Evolutionary conservation across 768 basidiomycete species (phyloP).

Genomic region (Tylopilus plumbeoviolaceoides): DNA sequence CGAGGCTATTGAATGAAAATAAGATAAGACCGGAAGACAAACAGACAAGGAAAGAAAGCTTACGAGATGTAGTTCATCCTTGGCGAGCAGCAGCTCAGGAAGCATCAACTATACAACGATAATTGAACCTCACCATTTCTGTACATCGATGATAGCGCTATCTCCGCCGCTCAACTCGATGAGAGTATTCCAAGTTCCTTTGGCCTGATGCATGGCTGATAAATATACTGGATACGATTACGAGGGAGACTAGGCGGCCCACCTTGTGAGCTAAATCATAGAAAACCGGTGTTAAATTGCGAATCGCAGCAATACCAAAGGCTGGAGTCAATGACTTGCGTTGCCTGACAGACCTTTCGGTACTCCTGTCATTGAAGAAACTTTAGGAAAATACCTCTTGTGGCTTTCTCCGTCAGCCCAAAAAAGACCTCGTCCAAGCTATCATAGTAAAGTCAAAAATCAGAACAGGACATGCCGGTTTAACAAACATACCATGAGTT

Average conservation of each 20-base stretch:
- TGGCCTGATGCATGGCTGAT: constrained; percentile 17
- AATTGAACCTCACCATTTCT: constrained; percentile 24
- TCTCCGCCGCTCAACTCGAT: constrained; percentile 15
- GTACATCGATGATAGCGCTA: constrained; percentile 32
- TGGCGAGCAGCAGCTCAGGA: not conserved
- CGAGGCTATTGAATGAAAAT: constrained; percentile 32
- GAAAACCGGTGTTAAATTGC: constrained; percentile 35
- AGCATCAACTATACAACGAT: too few relatives aligned
- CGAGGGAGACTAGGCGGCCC: not conserved
- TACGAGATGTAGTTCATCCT: constrained; percentile 37
- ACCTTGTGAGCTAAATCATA: constrained; percentile 33
- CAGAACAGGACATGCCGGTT: not conserved
- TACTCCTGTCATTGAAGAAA: not conserved
- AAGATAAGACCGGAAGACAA: too few relatives aligned
- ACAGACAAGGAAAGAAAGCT: not conserved
- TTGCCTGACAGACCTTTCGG: constrained; percentile 22
- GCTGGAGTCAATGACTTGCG: constrained; percentile 36
- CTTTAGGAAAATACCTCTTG: constrained; percentile 29
- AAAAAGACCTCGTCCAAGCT: constrained; percentile 18
- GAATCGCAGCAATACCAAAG: constrained; percentile 37
- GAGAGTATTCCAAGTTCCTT: constrained; percentile 28
- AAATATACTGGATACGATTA: too few relatives aligned
- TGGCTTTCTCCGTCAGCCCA: constrained; percentile 41
- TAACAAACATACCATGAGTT: constrained; percentile 8
- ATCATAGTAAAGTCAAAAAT: not conserved